Percentiles rank a stretch among this genome's conserved stretches.
Evolutionary conservation across 768 basidiomycete species (phyloP).

Genomic region (Wakefieldia striispora): DNA sequence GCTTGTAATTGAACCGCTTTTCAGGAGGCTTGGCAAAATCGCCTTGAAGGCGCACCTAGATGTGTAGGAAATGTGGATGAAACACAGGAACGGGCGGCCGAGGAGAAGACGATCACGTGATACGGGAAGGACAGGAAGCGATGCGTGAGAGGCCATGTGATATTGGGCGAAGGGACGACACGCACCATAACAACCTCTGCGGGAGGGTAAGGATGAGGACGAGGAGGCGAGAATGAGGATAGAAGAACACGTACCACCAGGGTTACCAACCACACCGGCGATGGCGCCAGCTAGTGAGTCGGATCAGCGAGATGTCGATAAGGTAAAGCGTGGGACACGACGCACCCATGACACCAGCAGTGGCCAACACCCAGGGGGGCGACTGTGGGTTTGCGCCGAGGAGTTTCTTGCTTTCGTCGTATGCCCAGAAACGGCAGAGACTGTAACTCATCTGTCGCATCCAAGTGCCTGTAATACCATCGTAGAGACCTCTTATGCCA

Average conservation of each 20-base stretch:
- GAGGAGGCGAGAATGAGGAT: background rate
- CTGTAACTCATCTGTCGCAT: slow-evolving; percentile 93
- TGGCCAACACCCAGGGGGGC: slow-evolving; percentile 77
- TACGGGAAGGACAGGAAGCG: background rate
- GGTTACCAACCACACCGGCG: slow-evolving; percentile 87
- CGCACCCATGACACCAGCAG: slow-evolving; percentile 85
- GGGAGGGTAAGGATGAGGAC: background rate
- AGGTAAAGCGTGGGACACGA: slow-evolving; percentile 8
- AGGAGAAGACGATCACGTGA: slow-evolving; percentile 19
- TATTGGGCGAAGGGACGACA: slow-evolving; percentile 4
- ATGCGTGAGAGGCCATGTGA: slow-evolving; percentile 16
- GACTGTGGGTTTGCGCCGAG: slow-evolving; percentile 65
- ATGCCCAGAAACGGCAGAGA: slow-evolving; percentile 90
- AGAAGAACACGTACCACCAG: slow-evolving; percentile 57
- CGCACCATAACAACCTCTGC: slow-evolving; percentile 71
- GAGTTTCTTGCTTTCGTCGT: slow-evolving; percentile 86
- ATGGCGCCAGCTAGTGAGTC: slow-evolving; percentile 66
- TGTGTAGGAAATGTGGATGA: background rate
- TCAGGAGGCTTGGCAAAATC: slow-evolving; percentile 88
- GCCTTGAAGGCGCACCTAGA: slow-evolving; percentile 76
- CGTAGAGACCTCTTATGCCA: slow-evolving; percentile 71
- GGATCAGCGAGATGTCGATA: background rate
- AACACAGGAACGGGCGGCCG: background rate
- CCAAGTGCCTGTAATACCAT: slow-evolving; percentile 87
- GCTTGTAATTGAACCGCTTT: slow-evolving; percentile 87